Conservation (phyloP, 805 yeast genomes). For the Jamesozyma jinghongensis region DNA sequence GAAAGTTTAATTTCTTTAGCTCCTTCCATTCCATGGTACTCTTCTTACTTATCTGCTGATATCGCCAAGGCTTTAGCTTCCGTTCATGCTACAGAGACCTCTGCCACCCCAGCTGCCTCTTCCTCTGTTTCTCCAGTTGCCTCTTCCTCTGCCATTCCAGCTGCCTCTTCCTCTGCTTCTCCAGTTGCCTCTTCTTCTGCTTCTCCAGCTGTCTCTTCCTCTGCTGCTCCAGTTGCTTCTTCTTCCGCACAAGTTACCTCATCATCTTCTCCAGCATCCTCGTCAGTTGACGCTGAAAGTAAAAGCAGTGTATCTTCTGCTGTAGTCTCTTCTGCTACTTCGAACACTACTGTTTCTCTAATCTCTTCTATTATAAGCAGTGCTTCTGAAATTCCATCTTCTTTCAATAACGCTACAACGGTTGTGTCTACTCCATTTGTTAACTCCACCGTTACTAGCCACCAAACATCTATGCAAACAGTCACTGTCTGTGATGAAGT, state of each 20-base stretch:
- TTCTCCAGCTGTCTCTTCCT: neutral
- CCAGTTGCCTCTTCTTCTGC: neutral
- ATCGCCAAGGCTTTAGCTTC: conserved; percentile 1
- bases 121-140: no score
- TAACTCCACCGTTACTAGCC: neutral
- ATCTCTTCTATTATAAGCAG: no score
- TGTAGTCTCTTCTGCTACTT: neutral
- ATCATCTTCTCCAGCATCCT: neutral
- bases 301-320: neutral
- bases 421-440: no score
- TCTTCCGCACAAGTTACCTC: neutral
- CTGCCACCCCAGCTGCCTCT: neutral
- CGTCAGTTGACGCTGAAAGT: neutral
- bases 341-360: neutral
- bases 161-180: conserved; percentile 1
- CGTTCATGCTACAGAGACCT: neutral
- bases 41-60: conserved; percentile 14
- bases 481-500: conserved; percentile 10
- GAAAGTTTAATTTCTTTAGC: conserved; percentile 19
- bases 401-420: no score
- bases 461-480: conserved; percentile 3
- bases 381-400: no score
- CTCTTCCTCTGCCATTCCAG: neutral
- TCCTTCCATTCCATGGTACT: conserved; percentile 30
- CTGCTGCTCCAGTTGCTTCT: neutral